Evolutionary conservation across 2,329 filamentous ascomycete genomes (phyloP), one percentile per base, ranked within the genome.

Genomic region (Microdochium bolleyi): DNA sequence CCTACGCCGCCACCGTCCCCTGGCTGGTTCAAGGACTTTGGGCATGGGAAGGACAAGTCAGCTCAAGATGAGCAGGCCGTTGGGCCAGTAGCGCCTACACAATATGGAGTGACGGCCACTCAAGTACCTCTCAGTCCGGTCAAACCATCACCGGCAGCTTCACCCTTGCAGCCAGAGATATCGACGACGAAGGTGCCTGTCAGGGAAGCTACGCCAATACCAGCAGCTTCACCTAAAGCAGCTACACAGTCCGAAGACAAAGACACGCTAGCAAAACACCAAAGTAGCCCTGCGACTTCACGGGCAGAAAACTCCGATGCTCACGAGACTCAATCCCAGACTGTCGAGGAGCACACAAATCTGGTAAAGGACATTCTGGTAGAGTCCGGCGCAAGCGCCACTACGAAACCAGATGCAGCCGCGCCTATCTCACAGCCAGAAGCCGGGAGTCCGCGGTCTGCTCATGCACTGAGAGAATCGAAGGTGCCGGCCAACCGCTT

Each of bases 401-500:
- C 52, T 24, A 24, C 48, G 14, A 51, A 54, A 19, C 32, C 49
- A 54, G 48, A 41, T 30, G 53, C 19, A 44, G 53, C 44, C n/a
- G 7, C 19, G 41, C 13, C 41, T 3, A 7, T 19, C 22, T 8
- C n/a, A 5, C 8, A 46, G 7, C 9, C 21, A 46, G 41, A 21
- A 7, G 4, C 41, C 4, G 41, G 22, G 16, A 21, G 7, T 22
- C 16, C 13, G 8, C 68, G 11, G 58, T 67, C 3, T 90, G 95
- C 63, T 77, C 41, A 22, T 46, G 41, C 87, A 55, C 83, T 99
- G 66, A 80, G 87, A 52, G 92, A 97, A 64, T 99, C 94, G 10
- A 85, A 84, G 57, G 92, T 99, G 0, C 94, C 94, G 1, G 88
- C 94, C 0, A 90, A 91, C 8, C 84, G 94, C 3, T 71, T 99